Evolutionary conservation across 106 monocot species (phyloP), one percentile per base, ranked within the genome.

Genomic region (Phalaenopsis equestris): DNA sequence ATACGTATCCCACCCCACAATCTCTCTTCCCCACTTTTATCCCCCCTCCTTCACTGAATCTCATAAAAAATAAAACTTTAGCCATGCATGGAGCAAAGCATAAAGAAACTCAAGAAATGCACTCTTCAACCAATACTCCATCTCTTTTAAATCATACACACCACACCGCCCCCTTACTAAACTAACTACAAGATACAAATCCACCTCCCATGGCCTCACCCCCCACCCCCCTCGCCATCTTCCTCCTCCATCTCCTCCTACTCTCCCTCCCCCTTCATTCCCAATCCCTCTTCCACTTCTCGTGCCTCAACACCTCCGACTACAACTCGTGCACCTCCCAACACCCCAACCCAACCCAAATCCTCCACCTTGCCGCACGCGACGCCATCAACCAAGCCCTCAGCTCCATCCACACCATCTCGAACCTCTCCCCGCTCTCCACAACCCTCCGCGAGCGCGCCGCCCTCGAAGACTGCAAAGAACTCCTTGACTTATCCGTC

Each of bases 381-480:
- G 83, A 81, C 10, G 88, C 97, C 47, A 84, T 97, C 57, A 82
- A 84, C 77, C 92, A 92, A 75, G 97, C 88, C 76, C 61, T 79
- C 2, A 75, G 82, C 3, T 83, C 94, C 39, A 79, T 85, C 67
- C 86, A 89, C 19, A 42, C 72, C 21, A 77, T 94, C 23, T 75
- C 88, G 0, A 58, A 73, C 6, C 67, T 85, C 64, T 68, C 82
- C 7, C 67, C 83, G 12, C 23, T 86, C 46, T 82, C 89, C 17
- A 70, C 76, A 39, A 78, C 75, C 41, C 77, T 87, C 45, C 86
- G 97, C 5, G 94, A 92, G 83, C 89, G 85, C 52, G 84, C 75
- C 73, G 98, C 98, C 4, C 72, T 98, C 6, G 78, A 84, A 7
- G 98, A 98, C 83, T 98, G 98, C 84, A 77, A 81, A n/a, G 92